Conservation (phyloP, 345 rosid species). For the Arabidopsis arenosa region DNA sequence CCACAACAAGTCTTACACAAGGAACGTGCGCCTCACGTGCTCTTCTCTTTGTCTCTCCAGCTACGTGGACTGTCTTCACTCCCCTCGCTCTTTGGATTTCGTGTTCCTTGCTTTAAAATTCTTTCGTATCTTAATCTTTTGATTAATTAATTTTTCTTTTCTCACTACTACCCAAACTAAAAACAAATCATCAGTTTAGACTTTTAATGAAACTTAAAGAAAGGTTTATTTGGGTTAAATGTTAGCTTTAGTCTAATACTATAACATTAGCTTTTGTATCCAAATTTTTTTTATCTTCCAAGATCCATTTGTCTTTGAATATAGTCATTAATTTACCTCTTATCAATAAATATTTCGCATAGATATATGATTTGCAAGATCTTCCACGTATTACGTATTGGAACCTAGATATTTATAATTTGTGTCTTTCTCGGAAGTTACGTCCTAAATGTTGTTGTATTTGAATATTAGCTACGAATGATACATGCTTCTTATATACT, state of each 20-base stretch:
- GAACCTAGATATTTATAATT: not conserved
- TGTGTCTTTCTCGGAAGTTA: constrained; percentile 23
- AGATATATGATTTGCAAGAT: too few relatives aligned
- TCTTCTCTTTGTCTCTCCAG: constrained; percentile 18
- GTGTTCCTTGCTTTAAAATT: constrained; percentile 23
- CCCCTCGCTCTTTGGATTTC: constrained; percentile 36
- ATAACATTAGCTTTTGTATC: too few relatives aligned
- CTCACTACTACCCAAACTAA: constrained; percentile 20
- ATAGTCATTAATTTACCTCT: too few relatives aligned
- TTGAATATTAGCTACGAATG: not conserved
- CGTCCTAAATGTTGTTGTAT: not conserved
- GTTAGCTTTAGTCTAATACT: constrained; percentile 2
- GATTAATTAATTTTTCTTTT: not conserved
- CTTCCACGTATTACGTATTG: too few relatives aligned
- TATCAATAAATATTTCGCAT: too few relatives aligned
- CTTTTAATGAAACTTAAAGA: constrained; percentile 35
- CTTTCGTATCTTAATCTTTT: not conserved
- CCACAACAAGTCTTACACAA: constrained; percentile 46
- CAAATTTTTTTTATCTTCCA: too few relatives aligned
- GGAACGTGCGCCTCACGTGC: constrained; percentile 44
- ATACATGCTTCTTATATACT: not conserved
- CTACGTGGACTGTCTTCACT: constrained; percentile 36
- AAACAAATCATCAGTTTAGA: constrained; percentile 32
- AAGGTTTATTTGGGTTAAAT: constrained; percentile 19
- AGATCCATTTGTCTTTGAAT: too few relatives aligned